Evolutionary conservation across 2,329 filamentous ascomycete genomes (phyloP).

Genomic region (Phaeosphaeriaceae sp.): DNA sequence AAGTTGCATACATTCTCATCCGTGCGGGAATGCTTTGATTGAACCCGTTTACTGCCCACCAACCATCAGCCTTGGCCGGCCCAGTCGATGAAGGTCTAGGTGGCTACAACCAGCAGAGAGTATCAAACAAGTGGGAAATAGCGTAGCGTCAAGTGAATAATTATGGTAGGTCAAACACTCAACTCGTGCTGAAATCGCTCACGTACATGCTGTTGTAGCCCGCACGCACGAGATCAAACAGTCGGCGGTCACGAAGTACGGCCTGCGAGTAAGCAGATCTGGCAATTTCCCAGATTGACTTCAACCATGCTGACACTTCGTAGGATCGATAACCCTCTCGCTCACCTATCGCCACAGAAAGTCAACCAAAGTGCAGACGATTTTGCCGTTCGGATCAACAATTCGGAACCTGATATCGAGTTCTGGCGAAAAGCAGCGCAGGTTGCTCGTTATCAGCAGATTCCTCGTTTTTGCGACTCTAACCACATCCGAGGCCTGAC

Average conservation of each 20-base stretch:
- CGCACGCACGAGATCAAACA: background rate
- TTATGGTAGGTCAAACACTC: background rate
- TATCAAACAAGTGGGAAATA: background rate
- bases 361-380: background rate
- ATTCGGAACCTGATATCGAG: background rate
- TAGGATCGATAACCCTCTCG: slow-evolving; percentile 3
- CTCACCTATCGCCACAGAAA: background rate
- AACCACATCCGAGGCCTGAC: background rate
- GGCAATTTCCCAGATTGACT: background rate
- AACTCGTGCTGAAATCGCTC: background rate
- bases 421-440: slow-evolving; percentile 1
- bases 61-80: background rate
- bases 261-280: background rate
- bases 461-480: background rate
- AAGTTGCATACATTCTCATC: background rate
- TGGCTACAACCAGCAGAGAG: background rate
- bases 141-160: background rate
- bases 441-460: background rate
- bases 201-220: background rate
- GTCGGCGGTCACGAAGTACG: background rate
- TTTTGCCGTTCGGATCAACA: background rate
- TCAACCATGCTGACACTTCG: background rate
- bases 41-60: background rate
- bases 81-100: background rate
- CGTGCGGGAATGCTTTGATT: background rate